These are phyloP conservation scores for Lichtheimia corymbifera DNA, from an alignment of 371 early-diverging fungal species.

Conservation along the genomic window DNA sequence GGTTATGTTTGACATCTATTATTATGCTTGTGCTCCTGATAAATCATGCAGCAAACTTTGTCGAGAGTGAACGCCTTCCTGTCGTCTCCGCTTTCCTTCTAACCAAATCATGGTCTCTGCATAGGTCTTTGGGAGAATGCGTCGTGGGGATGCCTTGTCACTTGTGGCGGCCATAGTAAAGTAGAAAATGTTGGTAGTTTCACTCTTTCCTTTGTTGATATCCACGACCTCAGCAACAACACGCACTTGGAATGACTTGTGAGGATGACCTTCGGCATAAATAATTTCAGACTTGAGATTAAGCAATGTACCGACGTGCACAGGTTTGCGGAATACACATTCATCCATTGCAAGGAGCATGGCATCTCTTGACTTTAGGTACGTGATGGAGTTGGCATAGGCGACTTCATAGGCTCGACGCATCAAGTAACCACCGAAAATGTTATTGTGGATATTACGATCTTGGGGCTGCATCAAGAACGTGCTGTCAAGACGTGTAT, in stretches of 20 bases:
- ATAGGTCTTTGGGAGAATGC: constrained; percentile 72
- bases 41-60: constrained; percentile 15
- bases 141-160: constrained; percentile 15
- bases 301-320: constrained; percentile 85
- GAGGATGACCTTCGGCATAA: constrained; percentile 54
- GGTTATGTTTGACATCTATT: too few relatives aligned
- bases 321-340: constrained; percentile 84
- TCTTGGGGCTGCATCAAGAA: constrained; percentile 81
- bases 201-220: constrained; percentile 52
- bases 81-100: constrained; percentile 62
- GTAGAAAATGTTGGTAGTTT: constrained; percentile 83
- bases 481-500: constrained; percentile 75
- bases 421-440: constrained; percentile 90
- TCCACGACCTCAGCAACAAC: constrained; percentile 82
- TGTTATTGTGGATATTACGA: constrained; percentile 90
- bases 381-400: constrained; percentile 71
- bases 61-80: constrained; percentile 13
- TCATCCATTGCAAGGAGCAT: constrained; percentile 83
- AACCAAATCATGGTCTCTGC: constrained; percentile 76
- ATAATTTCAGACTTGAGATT: constrained; percentile 74
- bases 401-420: constrained; percentile 82
- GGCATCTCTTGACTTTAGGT: constrained; percentile 48
- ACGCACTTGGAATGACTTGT: constrained; percentile 72
- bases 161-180: constrained; percentile 68
- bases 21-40: not conserved